Base-by-base conservation (phyloP, 495 filamentous ascomycete species). In the Penicillium subrubescens region DNA sequence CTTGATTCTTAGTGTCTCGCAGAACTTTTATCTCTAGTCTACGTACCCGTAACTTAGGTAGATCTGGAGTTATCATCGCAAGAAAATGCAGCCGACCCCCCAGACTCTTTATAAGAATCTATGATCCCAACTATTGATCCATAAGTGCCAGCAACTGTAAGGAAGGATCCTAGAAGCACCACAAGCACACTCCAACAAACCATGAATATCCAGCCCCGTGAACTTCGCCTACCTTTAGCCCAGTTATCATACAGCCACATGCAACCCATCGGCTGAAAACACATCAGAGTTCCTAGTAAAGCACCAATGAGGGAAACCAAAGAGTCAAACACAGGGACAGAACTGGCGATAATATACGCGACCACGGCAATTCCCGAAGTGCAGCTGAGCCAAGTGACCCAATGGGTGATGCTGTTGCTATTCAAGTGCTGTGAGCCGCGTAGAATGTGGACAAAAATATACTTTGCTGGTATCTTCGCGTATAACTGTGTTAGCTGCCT, bases 131-230 rank as follows among this genome's bases (percentile, higher is more conserved):
- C 37, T 14, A 41, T 41, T 17, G 37, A 41, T 14, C 37, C 37
- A 17, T 41, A 41, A 12, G 83, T 84, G 15, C 85, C 85, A 7
- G 81, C 74, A n/a, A 84, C 82, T 34, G 84, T 74, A 27, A 87
- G 67, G 37, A 79, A 41, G 15, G 14, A 41, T 14, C 37, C 37
- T 17, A 41, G 5, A 5, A 41, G 37, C 12, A 41, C 37, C 37
- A 41, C 37, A 41, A 41, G 15, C 17, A 41, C 15, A 17, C 37
- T 41, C 37, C 37, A 41, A 41, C 63, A n/a, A 82, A 60, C 8
- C 86, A 72, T 41, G 57, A 19, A 73, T 57, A 15, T 69, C 61
- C 43, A 65, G 66, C 1, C 59, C 37, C 54, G 51, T 54, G 65
- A 65, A 70, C 12, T 21, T 58, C 37, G 4, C 56, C 41, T 33